These are phyloP conservation scores for Eutypa lata DNA, from an alignment of 2,329 filamentous ascomycete species.

Conservation along the genomic window DNA sequence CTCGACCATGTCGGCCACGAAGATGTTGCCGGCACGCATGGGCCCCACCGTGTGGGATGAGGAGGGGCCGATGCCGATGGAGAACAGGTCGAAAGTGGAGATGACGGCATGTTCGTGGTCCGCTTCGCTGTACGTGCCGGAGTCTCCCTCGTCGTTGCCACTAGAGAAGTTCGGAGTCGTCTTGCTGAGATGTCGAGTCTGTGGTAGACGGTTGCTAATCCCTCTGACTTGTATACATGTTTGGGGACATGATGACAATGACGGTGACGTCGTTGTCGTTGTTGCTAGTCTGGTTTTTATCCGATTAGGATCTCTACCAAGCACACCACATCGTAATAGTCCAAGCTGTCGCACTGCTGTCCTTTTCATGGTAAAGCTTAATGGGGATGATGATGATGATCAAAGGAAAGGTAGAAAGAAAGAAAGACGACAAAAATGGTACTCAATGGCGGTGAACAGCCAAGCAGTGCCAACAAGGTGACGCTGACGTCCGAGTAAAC, in stretches of 20 bases:
- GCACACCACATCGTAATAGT: slow-evolving; percentile 15
- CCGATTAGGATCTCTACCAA: not conserved
- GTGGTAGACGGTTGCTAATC: slow-evolving; percentile 2
- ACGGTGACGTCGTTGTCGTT: no score
- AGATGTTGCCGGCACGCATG: slow-evolving; percentile 51
- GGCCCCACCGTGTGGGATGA: slow-evolving; percentile 51
- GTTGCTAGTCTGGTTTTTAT: no score
- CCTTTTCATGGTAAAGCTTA: slow-evolving; percentile 20
- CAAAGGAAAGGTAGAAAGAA: not conserved
- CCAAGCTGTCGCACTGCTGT: slow-evolving; percentile 20
- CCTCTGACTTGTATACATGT: not conserved
- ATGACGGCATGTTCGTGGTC: slow-evolving; percentile 51
- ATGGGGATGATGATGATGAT: not conserved
- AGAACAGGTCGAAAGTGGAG: slow-evolving; percentile 50
- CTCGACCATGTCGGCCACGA: slow-evolving; percentile 44
- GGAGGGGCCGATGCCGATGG: slow-evolving; percentile 49
- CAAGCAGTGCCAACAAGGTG: no score
- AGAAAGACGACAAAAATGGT: not conserved
- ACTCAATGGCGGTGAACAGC: not conserved
- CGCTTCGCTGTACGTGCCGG: slow-evolving; percentile 45
- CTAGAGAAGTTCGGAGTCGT: slow-evolving; percentile 9
- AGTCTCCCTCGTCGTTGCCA: slow-evolving; percentile 28
- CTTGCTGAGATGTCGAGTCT: slow-evolving; percentile 18
- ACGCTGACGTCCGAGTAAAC: no score
- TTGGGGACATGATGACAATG: not conserved